Conservation (phyloP, 2,329 filamentous ascomycete species). For the Fusarium sp. region DNA sequence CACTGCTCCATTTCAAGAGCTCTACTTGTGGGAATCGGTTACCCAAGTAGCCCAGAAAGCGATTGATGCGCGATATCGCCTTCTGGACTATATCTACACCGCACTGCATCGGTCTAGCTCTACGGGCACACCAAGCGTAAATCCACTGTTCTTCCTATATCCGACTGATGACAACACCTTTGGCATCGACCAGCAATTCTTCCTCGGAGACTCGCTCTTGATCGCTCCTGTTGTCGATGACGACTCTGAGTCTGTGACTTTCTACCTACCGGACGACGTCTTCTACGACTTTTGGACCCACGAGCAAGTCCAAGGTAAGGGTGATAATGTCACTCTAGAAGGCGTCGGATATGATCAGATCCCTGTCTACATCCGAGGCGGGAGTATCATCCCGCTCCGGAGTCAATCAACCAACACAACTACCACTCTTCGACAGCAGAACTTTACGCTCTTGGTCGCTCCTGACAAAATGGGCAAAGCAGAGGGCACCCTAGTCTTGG, state of each 20-base stretch:
- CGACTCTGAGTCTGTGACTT: constrained; percentile 59
- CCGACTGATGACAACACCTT: constrained; percentile 65
- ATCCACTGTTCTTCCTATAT: constrained; percentile 81
- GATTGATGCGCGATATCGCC: constrained; percentile 79
- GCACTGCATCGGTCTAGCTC: constrained; percentile 71
- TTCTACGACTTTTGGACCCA: constrained; percentile 70
- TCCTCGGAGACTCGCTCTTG: constrained; percentile 65
- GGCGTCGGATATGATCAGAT: constrained; percentile 65
- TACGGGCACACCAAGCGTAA: constrained; percentile 74
- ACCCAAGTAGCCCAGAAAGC: constrained; percentile 76
- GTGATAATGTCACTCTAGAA: constrained; percentile 52
- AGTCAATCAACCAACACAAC: constrained; percentile 73
- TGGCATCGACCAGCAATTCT: constrained; percentile 65
- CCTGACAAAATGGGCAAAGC: constrained; percentile 75
- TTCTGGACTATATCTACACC: constrained; percentile 89
- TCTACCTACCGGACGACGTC: constrained; percentile 65
- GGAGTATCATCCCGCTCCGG: constrained; percentile 75
- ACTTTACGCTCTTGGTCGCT: constrained; percentile 81
- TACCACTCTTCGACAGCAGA: constrained; percentile 71
- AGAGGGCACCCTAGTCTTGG: constrained; percentile 78
- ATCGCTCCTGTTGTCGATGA: constrained; percentile 65
- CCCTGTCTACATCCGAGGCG: constrained; percentile 78
- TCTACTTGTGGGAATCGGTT: constrained; percentile 78
- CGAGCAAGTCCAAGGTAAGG: constrained; percentile 59
- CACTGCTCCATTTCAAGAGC: constrained; percentile 69